Evolutionary conservation across 2,329 filamentous ascomycete species (phyloP), one percentile per base, ranked within the genome.

Genomic region (Rugonectria rugulosa): DNA sequence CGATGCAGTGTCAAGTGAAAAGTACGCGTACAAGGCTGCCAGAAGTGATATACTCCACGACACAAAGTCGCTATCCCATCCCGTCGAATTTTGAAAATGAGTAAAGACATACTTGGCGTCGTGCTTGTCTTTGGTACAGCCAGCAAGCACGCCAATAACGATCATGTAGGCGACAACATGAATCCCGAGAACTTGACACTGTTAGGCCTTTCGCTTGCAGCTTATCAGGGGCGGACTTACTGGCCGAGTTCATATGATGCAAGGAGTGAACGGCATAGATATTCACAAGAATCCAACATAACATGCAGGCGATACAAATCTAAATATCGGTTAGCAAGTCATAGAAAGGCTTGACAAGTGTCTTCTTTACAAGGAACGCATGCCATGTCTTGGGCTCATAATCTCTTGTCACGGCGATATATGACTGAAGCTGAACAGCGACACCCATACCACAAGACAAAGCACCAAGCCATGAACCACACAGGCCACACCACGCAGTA

Each of bases 371-470:
- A 8, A 44, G 17, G 15, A 44, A 44, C 7, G 42, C 42, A 32
- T 44, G 42, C 42, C 42, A 44, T n/a, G 42, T 44, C 32, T 44
- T 44, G 8, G 27, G 42, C 11, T 44, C 42, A 19, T 44, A 44
- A 14, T 29, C 42, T 44, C 26, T 15, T 17, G 42, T 29, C 10
- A 44, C 42, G 7, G 42, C 26, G 27, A 44, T 12, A n/a, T 44
- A 44, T 4, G 42, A 44, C 42, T 44, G 42, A 12, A 44, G 15
- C 26, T 44, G 42, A 19, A 44, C 42, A n/a, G 42, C 42, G 10
- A 44, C 42, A 21, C 42, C 42, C 42, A 44, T 44, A 11, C 42
- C 42, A 32, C 42, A 44, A 4, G 26, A 32, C 17, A 44, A 21
- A 14, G 42, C 42, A n/a, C 42, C 42, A 20, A 44, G 27, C 42